Conservation (phyloP, 106 monocot genomes). For the Dioscorea alata region DNA sequence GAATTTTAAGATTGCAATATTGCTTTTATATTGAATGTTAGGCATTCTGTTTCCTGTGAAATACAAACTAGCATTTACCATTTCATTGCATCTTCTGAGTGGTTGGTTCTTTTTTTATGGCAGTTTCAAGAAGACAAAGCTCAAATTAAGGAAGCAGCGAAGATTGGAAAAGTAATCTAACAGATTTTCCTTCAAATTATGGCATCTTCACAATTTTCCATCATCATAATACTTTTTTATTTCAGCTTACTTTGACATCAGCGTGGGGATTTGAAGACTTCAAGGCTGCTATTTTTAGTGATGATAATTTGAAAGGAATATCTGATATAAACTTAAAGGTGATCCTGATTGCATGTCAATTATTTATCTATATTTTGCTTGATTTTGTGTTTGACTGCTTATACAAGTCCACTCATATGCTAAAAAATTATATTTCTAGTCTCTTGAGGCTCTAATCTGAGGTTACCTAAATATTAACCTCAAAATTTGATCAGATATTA, state of each 20-base stretch:
- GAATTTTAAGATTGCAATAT: too few relatives aligned
- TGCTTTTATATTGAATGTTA: too few relatives aligned
- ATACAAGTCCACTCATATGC: not conserved
- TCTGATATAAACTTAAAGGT: conserved; percentile 87
- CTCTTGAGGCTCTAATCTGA: too few relatives aligned
- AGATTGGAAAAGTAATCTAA: conserved; percentile 49
- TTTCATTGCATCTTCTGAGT: too few relatives aligned
- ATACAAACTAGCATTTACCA: too few relatives aligned
- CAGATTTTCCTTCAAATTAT: not conserved
- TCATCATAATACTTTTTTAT: conserved; percentile 9
- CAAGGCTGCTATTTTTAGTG: conserved; percentile 42
- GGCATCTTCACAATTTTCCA: not conserved
- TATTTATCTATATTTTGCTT: not conserved
- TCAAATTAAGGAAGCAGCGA: conserved; percentile 72
- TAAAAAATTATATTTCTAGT: too few relatives aligned
- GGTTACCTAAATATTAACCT: too few relatives aligned
- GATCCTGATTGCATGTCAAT: not conserved
- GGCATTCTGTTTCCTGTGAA: too few relatives aligned
- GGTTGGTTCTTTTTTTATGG: conserved; percentile 5
- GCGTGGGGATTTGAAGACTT: conserved; percentile 64
- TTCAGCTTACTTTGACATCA: conserved; percentile 63
- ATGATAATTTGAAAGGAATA: conserved; percentile 55
- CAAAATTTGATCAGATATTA: too few relatives aligned
- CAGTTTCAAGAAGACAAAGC: conserved; percentile 92
- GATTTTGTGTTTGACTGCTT: not conserved